Evolutionary conservation across 2,329 filamentous ascomycete genomes (phyloP), one percentile per base, ranked within the genome.

Genomic region (Hymenoscyphus scutula): DNA sequence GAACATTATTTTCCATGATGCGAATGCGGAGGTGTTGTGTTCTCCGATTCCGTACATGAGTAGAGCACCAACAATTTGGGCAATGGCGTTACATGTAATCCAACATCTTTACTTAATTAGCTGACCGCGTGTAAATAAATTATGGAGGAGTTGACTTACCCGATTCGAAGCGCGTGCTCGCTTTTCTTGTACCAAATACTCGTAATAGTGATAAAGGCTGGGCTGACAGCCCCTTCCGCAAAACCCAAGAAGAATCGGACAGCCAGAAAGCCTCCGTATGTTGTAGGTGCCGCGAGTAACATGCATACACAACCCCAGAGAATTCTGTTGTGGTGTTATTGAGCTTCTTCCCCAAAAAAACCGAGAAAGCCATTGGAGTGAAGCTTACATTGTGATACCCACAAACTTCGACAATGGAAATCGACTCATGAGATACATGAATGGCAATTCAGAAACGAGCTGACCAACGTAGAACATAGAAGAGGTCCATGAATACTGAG

Each of bases 31-130:
- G 2, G 69, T 67, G 0, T 64, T 68, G 60, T 79, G 77, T 63
- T 77, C 77, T 45, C 79, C 81, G 58, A 83, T 80, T 38, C 80
- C 79, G 65, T 82, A 82, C 78, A 81, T 81, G n/a, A 81, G 73
- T 5, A 81, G 64, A 30, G 73, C 76, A 10, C 80, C 79, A 41
- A 79, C 64, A 32, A 81, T 73, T 65, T 81, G 79, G 0, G 80
- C 78, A 1, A 81, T 48, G 2, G 78, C 79, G 64, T 80, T 79
- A 74, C 78, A 78, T 6, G 74, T 77, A 11, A 81, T 75, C 78
- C 78, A 80, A 38, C 37, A 38, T 13, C 37, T 38, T 38, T 38
- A 11, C 30, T 38, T 38, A 3, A 11, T 38, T 38, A 38, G 37
- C 37, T 38, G 37, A 11, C 37, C 15, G 15, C 37, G 15, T 38